A percentile compares a stretch with the other conserved stretches of the same genome.
phyloP scores from a whole-genome alignment of 768 basidiomycete genomes.

The Agaricus sinodeliciosus region DNA sequence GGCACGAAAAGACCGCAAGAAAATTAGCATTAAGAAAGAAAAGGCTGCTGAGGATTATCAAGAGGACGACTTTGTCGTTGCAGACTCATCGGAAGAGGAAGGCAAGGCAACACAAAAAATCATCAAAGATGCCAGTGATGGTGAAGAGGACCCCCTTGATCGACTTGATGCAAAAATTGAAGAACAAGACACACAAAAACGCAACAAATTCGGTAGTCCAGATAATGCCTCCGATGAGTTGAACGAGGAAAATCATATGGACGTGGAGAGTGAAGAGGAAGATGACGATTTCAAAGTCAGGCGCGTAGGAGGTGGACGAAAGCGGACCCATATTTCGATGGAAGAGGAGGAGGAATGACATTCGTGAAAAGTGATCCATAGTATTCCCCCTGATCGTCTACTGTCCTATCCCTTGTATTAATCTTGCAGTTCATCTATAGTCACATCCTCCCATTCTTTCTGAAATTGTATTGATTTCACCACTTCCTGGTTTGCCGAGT shows the following conservation, averaged over 20 bases:
- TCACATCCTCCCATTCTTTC: constrained; percentile 50
- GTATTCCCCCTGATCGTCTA: constrained; percentile 23
- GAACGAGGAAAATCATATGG: constrained; percentile 43
- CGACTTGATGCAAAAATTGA: constrained; percentile 66
- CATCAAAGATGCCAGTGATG: constrained; percentile 28
- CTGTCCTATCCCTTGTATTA: constrained; percentile 21
- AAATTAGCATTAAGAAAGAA: constrained; percentile 35
- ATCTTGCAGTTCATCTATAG: too few species aligned
- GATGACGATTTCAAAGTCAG: constrained; percentile 67
- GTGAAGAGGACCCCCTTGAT: constrained; percentile 59
- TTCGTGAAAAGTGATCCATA: constrained; percentile 1
- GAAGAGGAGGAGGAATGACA: constrained; percentile 65
- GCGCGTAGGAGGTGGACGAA: constrained; percentile 39
- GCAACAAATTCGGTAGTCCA: constrained; percentile 22
- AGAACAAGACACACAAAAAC: constrained; percentile 46
- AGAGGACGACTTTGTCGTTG: constrained; percentile 81
- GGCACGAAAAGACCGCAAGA: constrained; percentile 39
- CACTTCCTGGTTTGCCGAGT: constrained; percentile 73
- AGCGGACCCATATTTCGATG: constrained; percentile 53
- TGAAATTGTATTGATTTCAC: constrained; percentile 68
- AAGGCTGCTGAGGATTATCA: constrained; percentile 66
- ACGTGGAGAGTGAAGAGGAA: constrained; percentile 69
- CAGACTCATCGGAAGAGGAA: constrained; percentile 68
- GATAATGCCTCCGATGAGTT: constrained; percentile 17
- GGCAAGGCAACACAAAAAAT: constrained; percentile 33